Percentiles rank a stretch among this genome's conserved stretches.
Evolutionary conservation across 2,329 filamentous ascomycete genomes (phyloP).

Genomic region (Coniochaeta prunicola): DNA sequence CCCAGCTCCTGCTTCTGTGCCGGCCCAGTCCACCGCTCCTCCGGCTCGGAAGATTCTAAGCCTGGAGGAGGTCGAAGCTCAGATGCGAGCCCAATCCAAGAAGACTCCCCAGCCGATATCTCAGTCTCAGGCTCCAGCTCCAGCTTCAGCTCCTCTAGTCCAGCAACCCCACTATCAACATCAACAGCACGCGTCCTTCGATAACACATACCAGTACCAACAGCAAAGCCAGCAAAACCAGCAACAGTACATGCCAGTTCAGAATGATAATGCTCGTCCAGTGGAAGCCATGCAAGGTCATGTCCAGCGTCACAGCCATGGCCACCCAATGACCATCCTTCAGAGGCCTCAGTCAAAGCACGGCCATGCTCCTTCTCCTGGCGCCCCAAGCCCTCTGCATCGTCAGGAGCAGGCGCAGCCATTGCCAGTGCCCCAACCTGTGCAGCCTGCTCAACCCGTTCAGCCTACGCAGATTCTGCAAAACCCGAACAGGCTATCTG

Average conservation of each 20-base stretch:
- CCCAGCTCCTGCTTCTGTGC: conserved; percentile 13
- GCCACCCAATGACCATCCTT: conserved; percentile 46
- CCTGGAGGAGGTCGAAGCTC: conserved; percentile 91
- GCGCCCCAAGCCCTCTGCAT: conserved; percentile 21
- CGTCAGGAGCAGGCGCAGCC: conserved; percentile 7
- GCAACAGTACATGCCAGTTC: conserved; percentile 8
- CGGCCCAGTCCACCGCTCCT: conserved; percentile 23
- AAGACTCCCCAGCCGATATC: conserved; percentile 33
- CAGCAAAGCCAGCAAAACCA: conserved; percentile 11
- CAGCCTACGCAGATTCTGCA: conserved; percentile 72
- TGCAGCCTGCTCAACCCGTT: conserved; percentile 27
- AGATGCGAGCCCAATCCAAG: conserved; percentile 68
- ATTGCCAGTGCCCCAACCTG: not conserved
- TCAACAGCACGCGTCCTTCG: conserved; percentile 13
- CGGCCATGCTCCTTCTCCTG: conserved; percentile 24
- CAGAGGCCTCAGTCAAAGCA: conserved; percentile 44
- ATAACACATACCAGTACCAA: conserved; percentile 12
- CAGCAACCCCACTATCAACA: conserved; percentile 18
- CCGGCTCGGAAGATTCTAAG: conserved; percentile 74
- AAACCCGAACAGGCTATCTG: conserved; percentile 62
- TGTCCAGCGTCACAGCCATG: conserved; percentile 24
- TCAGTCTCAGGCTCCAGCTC: conserved; percentile 25
- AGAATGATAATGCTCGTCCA: conserved; percentile 6
- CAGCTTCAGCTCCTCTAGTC: conserved; percentile 16
- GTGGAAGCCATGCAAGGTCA: conserved; percentile 1